Base-by-base conservation (phyloP, 306 rosid genomes). In the Vicia faba region DNA sequence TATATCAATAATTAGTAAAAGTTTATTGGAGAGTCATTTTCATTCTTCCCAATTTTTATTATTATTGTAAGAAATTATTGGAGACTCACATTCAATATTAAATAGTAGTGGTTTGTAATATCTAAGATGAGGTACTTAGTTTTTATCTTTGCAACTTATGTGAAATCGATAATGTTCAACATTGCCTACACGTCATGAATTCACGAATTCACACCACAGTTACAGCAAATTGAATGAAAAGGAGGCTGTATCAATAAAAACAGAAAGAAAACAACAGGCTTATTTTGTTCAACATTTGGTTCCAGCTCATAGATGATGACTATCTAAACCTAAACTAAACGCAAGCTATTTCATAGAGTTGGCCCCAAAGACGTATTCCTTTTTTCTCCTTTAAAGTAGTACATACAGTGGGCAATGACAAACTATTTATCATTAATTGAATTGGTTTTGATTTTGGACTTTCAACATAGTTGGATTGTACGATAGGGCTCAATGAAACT, bases 401-500 rank as follows among this genome's bases (percentile, higher is more conserved):
- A 13, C 58, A 29, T 61, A 13, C 67, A 69, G 63, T 63, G 48
- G 68, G 66, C 49, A 45, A 45, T 63, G 55, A 16, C 36, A 54
- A 54, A 54, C 11, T 12, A 18, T 33, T 33, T 54, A 33, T 19
- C 10, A 60, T 35, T 23, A 9, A 33, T 60, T 29, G 25, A 8
- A 53, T 54, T 59, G 40, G 26, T 70, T 66, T 58, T 59, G 65
- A 69, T 55, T 66, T 54, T 64, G 13, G 43, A 57, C 35, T 5
- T 29, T 29, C 35, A 29, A 29, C 28, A 26, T 5, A 11, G 44
- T 11, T 11, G 4, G 44, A 39, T 39, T 29, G 35, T 31, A 31
- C 35, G 2, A 31, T 31, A 2, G 7, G 33, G 7, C 7, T 29
- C 33, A 1, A 31, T 31, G 8, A 31, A 31, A 31, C 38, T 33